phyloP scores from a whole-genome alignment of 176 grass and related monocot genomes.

The Eremochloa ophiuroides region DNA sequence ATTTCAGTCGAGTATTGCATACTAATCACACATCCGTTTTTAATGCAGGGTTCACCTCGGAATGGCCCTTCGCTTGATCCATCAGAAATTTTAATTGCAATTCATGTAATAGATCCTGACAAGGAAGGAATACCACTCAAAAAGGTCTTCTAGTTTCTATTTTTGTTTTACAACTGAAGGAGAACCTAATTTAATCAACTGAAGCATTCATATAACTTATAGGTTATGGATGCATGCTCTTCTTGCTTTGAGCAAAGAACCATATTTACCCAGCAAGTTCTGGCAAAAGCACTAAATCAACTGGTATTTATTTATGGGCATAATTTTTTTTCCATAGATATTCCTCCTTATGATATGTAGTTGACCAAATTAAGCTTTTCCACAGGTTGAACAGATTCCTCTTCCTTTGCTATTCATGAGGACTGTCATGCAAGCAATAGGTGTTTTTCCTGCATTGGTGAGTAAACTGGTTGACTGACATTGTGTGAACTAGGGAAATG shows the following conservation, averaged over 20 bases:
- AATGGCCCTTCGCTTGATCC: constrained; percentile 69
- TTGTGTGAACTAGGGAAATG: neutral
- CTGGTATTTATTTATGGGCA: constrained; percentile 50
- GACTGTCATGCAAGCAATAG: constrained; percentile 92
- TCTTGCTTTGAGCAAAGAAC: constrained; percentile 83
- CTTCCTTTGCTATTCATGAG: constrained; percentile 98
- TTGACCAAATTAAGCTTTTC: constrained; percentile 22
- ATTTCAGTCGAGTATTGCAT: neutral
- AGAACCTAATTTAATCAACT: constrained; percentile 2
- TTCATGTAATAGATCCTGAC: constrained; percentile 91
- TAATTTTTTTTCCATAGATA: constrained; percentile 7
- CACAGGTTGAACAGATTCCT: constrained; percentile 96
- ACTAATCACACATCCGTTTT: constrained; percentile 19
- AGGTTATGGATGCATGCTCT: constrained; percentile 92
- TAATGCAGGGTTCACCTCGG: constrained; percentile 54
- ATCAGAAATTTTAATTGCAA: constrained; percentile 88
- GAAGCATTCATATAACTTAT: constrained; percentile 26
- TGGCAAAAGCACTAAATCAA: constrained; percentile 92
- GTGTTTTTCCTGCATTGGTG: constrained; percentile 84
- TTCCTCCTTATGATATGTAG: neutral
- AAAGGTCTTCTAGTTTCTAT: constrained; percentile 51
- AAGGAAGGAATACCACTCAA: constrained; percentile 86
- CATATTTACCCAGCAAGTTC: constrained; percentile 86
- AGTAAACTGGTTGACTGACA: constrained; percentile 22
- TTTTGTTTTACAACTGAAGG: neutral